Evolutionary conservation across 805 yeast genomes (phyloP), one percentile per base, ranked within the genome.

Genomic region (Sugiyamaella floridensis): DNA sequence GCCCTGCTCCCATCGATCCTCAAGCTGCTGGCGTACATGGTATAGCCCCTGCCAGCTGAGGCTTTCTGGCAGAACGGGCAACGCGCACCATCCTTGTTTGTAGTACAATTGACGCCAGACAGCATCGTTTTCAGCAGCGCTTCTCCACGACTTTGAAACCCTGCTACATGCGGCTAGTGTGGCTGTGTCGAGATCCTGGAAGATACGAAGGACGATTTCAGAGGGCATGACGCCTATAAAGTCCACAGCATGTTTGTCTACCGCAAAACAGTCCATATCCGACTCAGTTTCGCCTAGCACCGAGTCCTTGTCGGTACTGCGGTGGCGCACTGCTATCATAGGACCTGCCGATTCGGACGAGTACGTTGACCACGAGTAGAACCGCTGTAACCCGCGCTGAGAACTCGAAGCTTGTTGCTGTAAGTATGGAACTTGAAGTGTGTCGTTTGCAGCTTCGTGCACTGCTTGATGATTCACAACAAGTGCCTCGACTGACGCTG

Each of bases 1-100:
- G 5, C 66, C 66, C 7, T 45, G 28, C 37, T 45, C 51, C 70
- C 71, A 67, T n/a, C 62, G 55, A 32, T 50, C 49, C 20, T 58
- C 70, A 26, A 67, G 56, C 26, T 46, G 32, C 11, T 47, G 47
- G 12, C 69, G 55, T 4, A 65, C 55, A 29, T 47, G 43, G 50
- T 58, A 65, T 28, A 68, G 46, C 8, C 40, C 16, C 45, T 55
- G 53, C 68, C 68, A 67, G 43, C 49, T 43, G 11, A 59, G 16
- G 20, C 42, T 48, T 8, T 22, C 50, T 8, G 64, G 62, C 8
- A 56, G 32, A 15, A 51, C 48, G 7, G 42, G 43, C 1, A 47
- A 52, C 4, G 59, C 43, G 12, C 47, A 41, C 63, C 65, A 64
- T 16, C 53, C 43, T 10, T 11, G 37, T 11, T 14, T 8, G 20